A percentile compares a stretch with the other conserved stretches of the same genome.
phyloP scores from a whole-genome alignment of 23 red algal species.

The Gracilariopsis chorda region DNA sequence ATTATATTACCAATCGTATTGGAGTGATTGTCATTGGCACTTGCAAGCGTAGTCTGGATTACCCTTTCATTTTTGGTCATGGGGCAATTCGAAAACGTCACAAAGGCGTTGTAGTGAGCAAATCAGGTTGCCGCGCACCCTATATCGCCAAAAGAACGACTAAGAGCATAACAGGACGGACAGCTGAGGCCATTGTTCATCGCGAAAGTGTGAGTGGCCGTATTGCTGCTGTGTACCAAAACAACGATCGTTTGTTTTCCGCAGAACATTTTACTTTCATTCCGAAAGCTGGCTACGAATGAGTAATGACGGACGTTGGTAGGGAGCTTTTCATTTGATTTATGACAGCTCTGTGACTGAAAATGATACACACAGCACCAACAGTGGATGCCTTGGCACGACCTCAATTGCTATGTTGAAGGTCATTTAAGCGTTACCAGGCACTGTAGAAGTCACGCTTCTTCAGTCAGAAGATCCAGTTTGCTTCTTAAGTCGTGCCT shows the following conservation, averaged over 20 bases:
- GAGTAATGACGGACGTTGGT: too few species aligned
- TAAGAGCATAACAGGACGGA: not conserved
- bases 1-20: not conserved
- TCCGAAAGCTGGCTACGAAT: too few species aligned
- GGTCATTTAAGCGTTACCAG: not conserved
- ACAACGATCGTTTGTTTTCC: too few species aligned
- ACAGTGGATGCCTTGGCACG: too few species aligned
- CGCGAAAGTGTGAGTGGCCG: not conserved
- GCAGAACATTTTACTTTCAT: too few species aligned
- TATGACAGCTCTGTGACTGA: too few species aligned
- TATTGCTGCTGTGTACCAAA: not conserved
- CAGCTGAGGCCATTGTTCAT: not conserved
- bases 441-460: not conserved
- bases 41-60: conserved; percentile 1
- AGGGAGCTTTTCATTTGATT: too few species aligned
- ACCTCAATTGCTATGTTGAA: too few species aligned
- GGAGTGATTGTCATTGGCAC: not conserved
- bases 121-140: not conserved
- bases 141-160: not conserved
- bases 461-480: conserved; percentile 1
- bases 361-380: too few species aligned
- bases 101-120: not conserved
- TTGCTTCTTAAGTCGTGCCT: not conserved
- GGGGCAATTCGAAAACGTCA: not conserved
- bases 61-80: not conserved